phyloP scores from a whole-genome alignment of 176 grass and related monocot species.

The Cenchrus purpureus region DNA sequence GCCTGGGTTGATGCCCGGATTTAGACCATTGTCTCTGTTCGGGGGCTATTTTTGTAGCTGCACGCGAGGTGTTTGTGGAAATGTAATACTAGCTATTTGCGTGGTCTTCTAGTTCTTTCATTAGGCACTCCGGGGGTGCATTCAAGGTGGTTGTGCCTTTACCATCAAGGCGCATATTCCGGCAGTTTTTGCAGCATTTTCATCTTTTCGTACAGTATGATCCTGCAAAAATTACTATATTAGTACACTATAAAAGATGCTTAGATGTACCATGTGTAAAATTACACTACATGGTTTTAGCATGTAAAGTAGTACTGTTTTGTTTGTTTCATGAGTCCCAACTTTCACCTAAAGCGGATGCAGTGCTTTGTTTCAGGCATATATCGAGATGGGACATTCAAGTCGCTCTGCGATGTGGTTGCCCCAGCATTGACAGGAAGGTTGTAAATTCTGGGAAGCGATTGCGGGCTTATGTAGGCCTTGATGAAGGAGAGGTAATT shows the following conservation, averaged over 20 bases:
- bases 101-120: not conserved
- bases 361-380: slow-evolving; percentile 60
- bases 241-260: not conserved
- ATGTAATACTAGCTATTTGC: not conserved
- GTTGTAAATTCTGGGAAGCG: slow-evolving; percentile 88
- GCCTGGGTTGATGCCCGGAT: not conserved
- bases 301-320: not conserved
- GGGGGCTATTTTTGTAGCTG: slow-evolving; percentile 17
- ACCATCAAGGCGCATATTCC: not conserved
- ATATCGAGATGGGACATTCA: slow-evolving; percentile 79
- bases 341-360: slow-evolving; percentile 2
- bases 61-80: slow-evolving; percentile 58
- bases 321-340: not conserved
- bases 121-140: not conserved
- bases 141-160: not conserved
- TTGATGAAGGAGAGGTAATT: slow-evolving; percentile 88
- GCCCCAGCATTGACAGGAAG: slow-evolving; percentile 82
- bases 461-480: slow-evolving; percentile 73
- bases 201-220: not conserved
- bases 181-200: not conserved
- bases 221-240: not conserved
- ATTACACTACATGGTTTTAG: not conserved
- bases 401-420: slow-evolving; percentile 58
- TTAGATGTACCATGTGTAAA: not conserved
- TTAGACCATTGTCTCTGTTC: not conserved